Evolutionary conservation across 257 asterid species (phyloP).

Genomic region (Solanum clarkiae): DNA sequence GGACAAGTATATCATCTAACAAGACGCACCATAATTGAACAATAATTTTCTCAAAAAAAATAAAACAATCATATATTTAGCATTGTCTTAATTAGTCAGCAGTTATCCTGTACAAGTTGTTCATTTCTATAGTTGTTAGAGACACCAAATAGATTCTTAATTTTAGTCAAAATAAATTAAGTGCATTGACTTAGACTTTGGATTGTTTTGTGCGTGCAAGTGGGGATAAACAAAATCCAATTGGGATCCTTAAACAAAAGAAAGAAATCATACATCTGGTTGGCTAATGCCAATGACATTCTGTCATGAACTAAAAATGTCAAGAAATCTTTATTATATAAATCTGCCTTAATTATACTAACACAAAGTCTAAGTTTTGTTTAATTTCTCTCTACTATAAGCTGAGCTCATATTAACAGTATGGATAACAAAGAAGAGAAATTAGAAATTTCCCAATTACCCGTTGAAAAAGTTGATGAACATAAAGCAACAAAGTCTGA

Average conservation of each 20-base stretch:
- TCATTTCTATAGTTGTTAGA: not conserved
- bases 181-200: not conserved
- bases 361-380: not conserved
- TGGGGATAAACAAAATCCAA: not conserved
- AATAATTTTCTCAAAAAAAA: not conserved
- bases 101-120: not conserved
- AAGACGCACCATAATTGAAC: not conserved
- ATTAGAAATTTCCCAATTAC: not conserved
- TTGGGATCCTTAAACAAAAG: not conserved
- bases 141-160: not conserved
- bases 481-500: not conserved
- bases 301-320: not conserved
- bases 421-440: not conserved
- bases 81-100: not conserved
- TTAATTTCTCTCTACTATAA: not conserved
- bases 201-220: not conserved
- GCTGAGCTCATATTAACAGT: not conserved
- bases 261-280: not conserved
- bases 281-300: not conserved
- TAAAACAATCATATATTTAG: not conserved
- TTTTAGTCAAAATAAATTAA: not conserved
- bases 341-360: not conserved
- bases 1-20: not conserved
- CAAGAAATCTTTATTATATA: not conserved
- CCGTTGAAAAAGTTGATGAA: not conserved